phyloP scores from a whole-genome alignment of 768 basidiomycete genomes.

The Pleurotus sapidus region DNA sequence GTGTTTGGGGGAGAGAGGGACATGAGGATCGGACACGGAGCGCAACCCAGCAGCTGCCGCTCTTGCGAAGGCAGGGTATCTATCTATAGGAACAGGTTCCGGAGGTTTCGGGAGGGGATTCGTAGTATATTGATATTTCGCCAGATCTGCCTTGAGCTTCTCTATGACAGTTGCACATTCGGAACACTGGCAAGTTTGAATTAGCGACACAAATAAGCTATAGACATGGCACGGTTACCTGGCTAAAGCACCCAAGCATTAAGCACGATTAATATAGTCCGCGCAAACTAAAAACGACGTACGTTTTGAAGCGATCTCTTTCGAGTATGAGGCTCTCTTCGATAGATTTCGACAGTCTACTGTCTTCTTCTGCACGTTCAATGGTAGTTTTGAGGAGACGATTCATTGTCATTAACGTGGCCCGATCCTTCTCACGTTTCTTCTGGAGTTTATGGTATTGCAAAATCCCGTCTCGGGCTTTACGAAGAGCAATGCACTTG shows the following conservation, averaged over 20 bases:
- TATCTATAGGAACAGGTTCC: slow-evolving; percentile 44
- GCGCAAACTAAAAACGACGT: not conserved
- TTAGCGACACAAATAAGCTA: not conserved
- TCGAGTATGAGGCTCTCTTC: slow-evolving; percentile 3
- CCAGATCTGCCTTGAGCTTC: slow-evolving; percentile 28
- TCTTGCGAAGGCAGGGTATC: slow-evolving; percentile 35
- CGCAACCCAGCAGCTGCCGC: not conserved
- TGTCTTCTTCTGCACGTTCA: slow-evolving; percentile 7
- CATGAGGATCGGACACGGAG: not conserved
- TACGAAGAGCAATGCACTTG: slow-evolving; percentile 25
- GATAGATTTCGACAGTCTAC: slow-evolving; percentile 2
- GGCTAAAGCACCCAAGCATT: not conserved
- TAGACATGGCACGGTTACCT: not conserved
- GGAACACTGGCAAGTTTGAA: slow-evolving; percentile 16
- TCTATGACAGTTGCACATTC: slow-evolving; percentile 30
- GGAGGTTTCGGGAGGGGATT: slow-evolving; percentile 61
- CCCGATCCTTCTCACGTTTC: slow-evolving; percentile 7
- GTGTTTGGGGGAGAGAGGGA: not conserved
- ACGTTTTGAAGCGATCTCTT: slow-evolving; percentile 2
- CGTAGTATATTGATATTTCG: slow-evolving; percentile 25
- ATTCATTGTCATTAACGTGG: not conserved
- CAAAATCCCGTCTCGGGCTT: slow-evolving; percentile 18
- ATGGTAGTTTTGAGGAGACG: not conserved
- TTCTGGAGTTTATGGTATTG: slow-evolving; percentile 7
- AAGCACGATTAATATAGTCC: not conserved